Evolutionary conservation across 306 rosid genomes (phyloP), one percentile per base, ranked within the genome.

Genomic region (Vachellia collinsii): DNA sequence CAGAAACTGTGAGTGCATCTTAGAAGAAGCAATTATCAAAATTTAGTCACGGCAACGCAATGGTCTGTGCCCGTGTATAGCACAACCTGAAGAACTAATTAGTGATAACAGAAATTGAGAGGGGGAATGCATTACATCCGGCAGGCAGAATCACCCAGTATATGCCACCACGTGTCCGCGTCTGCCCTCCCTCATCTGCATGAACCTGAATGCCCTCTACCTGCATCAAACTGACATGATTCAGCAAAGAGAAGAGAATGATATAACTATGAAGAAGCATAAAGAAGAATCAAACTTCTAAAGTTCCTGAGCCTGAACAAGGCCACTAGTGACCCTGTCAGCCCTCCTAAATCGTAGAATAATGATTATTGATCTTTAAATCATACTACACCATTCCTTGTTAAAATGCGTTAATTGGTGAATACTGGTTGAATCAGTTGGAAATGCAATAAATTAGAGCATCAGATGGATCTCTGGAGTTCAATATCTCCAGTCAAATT

Each of bases 111-210:
- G 42, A 76, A 67, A 76, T 20, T 48, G 72, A 72, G 85, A 80
- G 77, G 75, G 74, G 75, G 81, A 72, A 84, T 39, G 81, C 66
- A 74, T 86, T 94, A 94, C 98, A 94, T 94, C 98, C 98, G 37
- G 98, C 98, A 36, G 98, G 98, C 88, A 94, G 88, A 88, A 94
- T 94, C 80, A 94, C 25, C 97, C 98, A 94, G 82, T 94, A 94
- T 59, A 86, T 61, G 65, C 98, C 98, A n/a, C 98, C 98, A 67
- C 98, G 94, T 5, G 98, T 94, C 80, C 88, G 90, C 46, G 98
- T 94, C 65, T 77, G 59, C 62, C 98, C 98, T 47, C 98, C 98
- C 88, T 94, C 98, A 71, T 94, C 85, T 79, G 93, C 94, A 14
- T 92, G 96, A 81, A 94, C 98, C 85, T 94, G 86, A 37, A 92